Evolutionary conservation across 2,329 filamentous ascomycete genomes (phyloP).

Genomic region (Clonostachys rhizophaga): DNA sequence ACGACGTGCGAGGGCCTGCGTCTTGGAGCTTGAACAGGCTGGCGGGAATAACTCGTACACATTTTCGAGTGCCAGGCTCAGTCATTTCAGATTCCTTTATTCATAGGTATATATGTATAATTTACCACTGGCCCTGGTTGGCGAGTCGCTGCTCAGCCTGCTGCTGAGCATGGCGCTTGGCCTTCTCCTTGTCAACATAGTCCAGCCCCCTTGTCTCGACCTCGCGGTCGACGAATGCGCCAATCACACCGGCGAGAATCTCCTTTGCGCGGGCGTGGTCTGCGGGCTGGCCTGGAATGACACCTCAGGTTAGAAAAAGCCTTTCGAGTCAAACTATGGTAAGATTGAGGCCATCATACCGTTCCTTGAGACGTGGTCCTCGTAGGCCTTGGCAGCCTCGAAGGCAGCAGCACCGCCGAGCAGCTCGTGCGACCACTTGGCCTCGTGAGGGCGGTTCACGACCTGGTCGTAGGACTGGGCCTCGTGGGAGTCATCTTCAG

Average conservation of each 20-base stretch:
- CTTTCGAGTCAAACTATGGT: no score
- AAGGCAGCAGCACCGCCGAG: slow-evolving; percentile 74
- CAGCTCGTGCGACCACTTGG: slow-evolving; percentile 67
- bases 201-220: slow-evolving; percentile 65
- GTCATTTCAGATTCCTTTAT: no score
- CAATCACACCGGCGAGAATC: slow-evolving; percentile 66
- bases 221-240: slow-evolving; percentile 72
- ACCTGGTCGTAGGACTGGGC: slow-evolving; percentile 27
- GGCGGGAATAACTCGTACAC: no score
- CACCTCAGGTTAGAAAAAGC: slow-evolving; percentile 18
- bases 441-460: slow-evolving; percentile 46
- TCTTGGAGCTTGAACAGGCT: no score
- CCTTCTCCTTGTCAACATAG: slow-evolving; percentile 50
- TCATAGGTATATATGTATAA: neutral
- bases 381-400: slow-evolving; percentile 74
- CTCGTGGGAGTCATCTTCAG: no score
- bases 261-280: slow-evolving; percentile 75
- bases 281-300: slow-evolving; percentile 42
- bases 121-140: slow-evolving; percentile 27
- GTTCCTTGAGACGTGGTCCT: slow-evolving; percentile 58
- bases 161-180: slow-evolving; percentile 53
- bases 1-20: no score
- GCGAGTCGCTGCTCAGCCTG: slow-evolving; percentile 58
- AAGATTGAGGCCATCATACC: slow-evolving; percentile 41
- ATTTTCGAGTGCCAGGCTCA: no score